A percentile compares a stretch with the other conserved stretches of the same genome.
Evolutionary conservation across 2,329 filamentous ascomycete genomes (phyloP).

Genomic region (Metarhizium guizhouense): DNA sequence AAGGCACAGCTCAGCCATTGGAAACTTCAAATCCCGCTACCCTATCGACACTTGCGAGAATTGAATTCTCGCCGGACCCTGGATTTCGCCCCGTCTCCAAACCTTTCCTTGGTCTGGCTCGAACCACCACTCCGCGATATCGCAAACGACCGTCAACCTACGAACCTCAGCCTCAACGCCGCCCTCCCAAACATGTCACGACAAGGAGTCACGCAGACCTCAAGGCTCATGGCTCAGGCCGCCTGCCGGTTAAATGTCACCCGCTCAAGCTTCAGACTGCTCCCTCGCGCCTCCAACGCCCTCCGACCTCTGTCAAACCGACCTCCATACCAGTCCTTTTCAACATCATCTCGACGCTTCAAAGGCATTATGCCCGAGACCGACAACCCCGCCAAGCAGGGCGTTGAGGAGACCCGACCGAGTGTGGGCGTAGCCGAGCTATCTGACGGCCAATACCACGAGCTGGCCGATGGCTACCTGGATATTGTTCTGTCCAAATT

Average conservation of each 20-base stretch:
- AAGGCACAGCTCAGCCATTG: background rate
- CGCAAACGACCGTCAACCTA: background rate
- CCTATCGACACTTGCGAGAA: background rate
- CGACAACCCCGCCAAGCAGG: constrained; percentile 40
- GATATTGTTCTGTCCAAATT: constrained; percentile 46
- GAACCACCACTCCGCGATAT: background rate
- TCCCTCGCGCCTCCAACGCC: background rate
- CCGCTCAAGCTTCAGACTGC: constrained; percentile 14
- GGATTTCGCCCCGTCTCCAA: background rate
- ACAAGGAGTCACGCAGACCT: constrained; percentile 25
- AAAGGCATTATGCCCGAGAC: constrained; percentile 53
- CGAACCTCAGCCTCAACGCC: background rate
- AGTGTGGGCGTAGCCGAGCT: constrained; percentile 51
- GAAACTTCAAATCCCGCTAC: background rate
- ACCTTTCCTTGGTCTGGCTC: background rate
- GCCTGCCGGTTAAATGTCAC: constrained; percentile 17
- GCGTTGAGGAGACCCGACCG: constrained; percentile 25
- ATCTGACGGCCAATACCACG: constrained; percentile 63
- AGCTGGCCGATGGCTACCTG: constrained; percentile 68
- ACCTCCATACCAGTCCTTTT: constrained; percentile 14
- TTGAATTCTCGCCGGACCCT: background rate
- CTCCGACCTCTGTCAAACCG: background rate
- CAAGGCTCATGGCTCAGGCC: constrained; percentile 26
- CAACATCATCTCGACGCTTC: constrained; percentile 16
- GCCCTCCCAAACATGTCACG: constrained; percentile 18